Base-by-base conservation (phyloP, 179 eudicot genomes). In the Pouteria campechiana region DNA sequence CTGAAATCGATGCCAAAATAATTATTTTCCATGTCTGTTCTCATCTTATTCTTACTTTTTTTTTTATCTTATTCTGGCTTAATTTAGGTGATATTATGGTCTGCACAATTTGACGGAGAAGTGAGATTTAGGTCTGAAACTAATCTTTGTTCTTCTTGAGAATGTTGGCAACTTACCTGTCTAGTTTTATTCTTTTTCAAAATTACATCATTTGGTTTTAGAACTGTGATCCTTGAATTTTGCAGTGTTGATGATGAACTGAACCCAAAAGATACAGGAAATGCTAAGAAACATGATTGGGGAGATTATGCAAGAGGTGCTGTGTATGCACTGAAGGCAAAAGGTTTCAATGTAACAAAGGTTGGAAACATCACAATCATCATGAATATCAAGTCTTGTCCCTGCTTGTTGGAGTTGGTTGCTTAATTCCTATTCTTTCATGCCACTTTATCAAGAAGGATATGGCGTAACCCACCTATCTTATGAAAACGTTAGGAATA, bases 221-320 rank as follows among this genome's bases (percentile, higher is more conserved):
- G n/a, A 11, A 0, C 9, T 19, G 31, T 29, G 25, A 15, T 20
- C 41, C 11, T 11, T 14, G 41, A 5, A 6, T 25, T 21, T 31
- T 25, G 24, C 73, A 88, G 99, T 37, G 74, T 83, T 41, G 83
- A 88, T 62, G 86, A 83, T 55, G 40, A 66, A 37, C 86, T 64
- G 44, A 46, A 57, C 10, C 75, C 86, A 39, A 61, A 32, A 48
- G 43, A 63, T 45, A 30, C 32, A 50, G 63, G 33, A 45, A 64
- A 55, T 32, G 46, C 28, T 58, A 70, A 60, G 45, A 89, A 92
- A 54, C 63, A 74, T 57, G 53, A 55, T 37, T 92, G 99, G 99
- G 99, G 96, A 37, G 71, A 58, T 64, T 92, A 92, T 61, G 94
- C 99, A 17, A 68, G 74, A 68, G 99, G 93, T 54, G 99, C 96